A percentile compares a stretch with the other conserved stretches of the same genome.
Evolutionary conservation across 768 basidiomycete genomes (phyloP).

Genomic region (Megacollybia marginata): DNA sequence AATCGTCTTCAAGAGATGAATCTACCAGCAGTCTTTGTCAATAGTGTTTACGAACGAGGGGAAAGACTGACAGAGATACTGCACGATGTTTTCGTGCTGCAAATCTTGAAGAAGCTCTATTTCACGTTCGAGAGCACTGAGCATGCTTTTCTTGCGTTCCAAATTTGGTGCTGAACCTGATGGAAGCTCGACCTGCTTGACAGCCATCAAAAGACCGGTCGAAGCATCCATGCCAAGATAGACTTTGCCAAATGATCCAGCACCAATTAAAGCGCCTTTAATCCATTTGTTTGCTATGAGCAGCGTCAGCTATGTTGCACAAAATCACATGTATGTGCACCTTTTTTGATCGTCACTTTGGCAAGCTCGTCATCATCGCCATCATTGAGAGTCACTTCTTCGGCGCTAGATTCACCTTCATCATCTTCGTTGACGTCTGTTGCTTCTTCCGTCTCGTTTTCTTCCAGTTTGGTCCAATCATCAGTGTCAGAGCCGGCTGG

Average conservation of each 20-base stretch:
- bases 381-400: constrained; percentile 34
- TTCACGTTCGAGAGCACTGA: constrained; percentile 85
- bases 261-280: constrained; percentile 91
- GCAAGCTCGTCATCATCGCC: constrained; percentile 43
- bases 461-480: constrained; percentile 72
- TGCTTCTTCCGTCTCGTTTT: constrained; percentile 30
- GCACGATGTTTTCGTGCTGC: constrained; percentile 94
- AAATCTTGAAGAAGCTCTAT: constrained; percentile 90
- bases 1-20: constrained; percentile 86
- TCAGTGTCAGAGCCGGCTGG: constrained; percentile 42
- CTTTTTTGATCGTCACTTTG: constrained; percentile 48
- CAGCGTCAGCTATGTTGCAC: not conserved
- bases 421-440: constrained; percentile 27
- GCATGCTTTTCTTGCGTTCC: constrained; percentile 91
- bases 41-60: not conserved
- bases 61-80: constrained; percentile 78
- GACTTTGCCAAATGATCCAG: constrained; percentile 92
- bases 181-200: constrained; percentile 93
- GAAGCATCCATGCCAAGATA: constrained; percentile 94
- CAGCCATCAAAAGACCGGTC: constrained; percentile 88
- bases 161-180: constrained; percentile 80
- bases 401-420: constrained; percentile 41
- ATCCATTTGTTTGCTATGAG: constrained; percentile 85
- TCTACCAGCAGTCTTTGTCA: constrained; percentile 37
- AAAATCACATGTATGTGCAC: constrained; percentile 22